Percentiles rank a stretch among this genome's conserved stretches.
phyloP scores from a whole-genome alignment of 805 yeast genomes.

The Metschnikowia reukaufii region DNA sequence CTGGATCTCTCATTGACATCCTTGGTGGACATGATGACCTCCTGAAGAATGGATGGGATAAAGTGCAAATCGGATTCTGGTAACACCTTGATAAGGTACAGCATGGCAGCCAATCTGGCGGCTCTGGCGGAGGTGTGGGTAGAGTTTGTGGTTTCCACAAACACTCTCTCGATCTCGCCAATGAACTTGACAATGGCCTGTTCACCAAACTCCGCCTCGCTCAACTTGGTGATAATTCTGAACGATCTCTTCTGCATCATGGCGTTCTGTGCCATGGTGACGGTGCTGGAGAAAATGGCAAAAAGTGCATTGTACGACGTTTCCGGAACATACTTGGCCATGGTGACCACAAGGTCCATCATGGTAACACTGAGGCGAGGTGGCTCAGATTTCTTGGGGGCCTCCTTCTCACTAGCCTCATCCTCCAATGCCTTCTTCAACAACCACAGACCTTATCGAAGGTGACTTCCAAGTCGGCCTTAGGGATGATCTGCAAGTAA shows the following conservation, averaged over 20 bases:
- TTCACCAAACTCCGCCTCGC: constrained; percentile 67
- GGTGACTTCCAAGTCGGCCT: constrained; percentile 66
- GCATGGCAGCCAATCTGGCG: constrained; percentile 70
- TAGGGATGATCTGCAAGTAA: constrained; percentile 67
- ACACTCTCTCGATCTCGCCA: constrained; percentile 56
- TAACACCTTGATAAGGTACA: constrained; percentile 56
- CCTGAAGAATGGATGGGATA: constrained; percentile 80
- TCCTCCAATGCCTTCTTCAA: constrained; percentile 69
- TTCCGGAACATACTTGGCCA: constrained; percentile 80
- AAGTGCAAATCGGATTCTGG: constrained; percentile 69
- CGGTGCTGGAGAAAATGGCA: constrained; percentile 72
- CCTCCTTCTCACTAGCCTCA: constrained; percentile 30
- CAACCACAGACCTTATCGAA: constrained; percentile 85
- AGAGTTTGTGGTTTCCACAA: constrained; percentile 55
- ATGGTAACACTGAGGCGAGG: constrained; percentile 73
- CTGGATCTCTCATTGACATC: constrained; percentile 92
- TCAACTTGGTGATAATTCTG: constrained; percentile 67
- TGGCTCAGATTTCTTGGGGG: constrained; percentile 29
- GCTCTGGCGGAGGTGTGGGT: constrained; percentile 78
- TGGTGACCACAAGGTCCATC: constrained; percentile 86
- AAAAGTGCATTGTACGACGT: constrained; percentile 71
- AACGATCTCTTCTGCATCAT: constrained; percentile 87
- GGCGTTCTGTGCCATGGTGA: constrained; percentile 52
- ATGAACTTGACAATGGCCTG: constrained; percentile 53
- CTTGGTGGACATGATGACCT: constrained; percentile 85